phyloP scores from a whole-genome alignment of 345 rosid species.

The Populus alba region DNA sequence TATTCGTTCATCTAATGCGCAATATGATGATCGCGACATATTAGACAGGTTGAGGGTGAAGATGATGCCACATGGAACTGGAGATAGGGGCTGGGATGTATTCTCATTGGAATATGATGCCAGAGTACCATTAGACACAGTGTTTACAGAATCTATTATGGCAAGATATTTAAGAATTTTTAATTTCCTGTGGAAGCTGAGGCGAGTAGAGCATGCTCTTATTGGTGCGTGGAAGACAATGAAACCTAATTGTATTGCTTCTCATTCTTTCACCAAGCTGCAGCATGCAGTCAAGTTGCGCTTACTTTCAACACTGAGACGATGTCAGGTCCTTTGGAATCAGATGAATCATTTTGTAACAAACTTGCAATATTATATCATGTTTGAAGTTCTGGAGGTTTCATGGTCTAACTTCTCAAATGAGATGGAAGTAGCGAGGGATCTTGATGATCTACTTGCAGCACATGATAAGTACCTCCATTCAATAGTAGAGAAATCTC shows the following conservation, averaged over 20 bases:
- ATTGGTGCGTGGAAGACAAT: constrained; percentile 97
- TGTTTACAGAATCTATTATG: constrained; percentile 88
- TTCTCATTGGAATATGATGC: constrained; percentile 97
- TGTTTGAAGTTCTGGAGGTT: constrained; percentile 98
- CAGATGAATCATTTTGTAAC: constrained; percentile 98
- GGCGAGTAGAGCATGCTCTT: constrained; percentile 94
- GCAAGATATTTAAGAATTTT: constrained; percentile 79
- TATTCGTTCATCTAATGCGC: constrained; percentile 92
- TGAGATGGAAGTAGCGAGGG: constrained; percentile 90
- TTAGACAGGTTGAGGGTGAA: constrained; percentile 87
- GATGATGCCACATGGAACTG: constrained; percentile 90
- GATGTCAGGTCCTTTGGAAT: constrained; percentile 93
- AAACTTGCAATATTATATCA: constrained; percentile 93
- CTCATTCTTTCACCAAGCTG: constrained; percentile 71
- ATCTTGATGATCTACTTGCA: constrained; percentile 91
- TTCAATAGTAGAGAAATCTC: constrained; percentile 83
- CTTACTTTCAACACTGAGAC: constrained; percentile 77
- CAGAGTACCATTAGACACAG: constrained; percentile 83
- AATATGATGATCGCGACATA: constrained; percentile 89
- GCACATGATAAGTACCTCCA: constrained; percentile 93
- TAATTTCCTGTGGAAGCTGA: constrained; percentile 94
- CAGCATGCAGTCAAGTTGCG: constrained; percentile 67
- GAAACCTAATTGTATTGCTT: constrained; percentile 95
- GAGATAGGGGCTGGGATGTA: constrained; percentile 98
- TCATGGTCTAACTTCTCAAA: constrained; percentile 88